phyloP scores from a whole-genome alignment of 371 early-diverging fungal genomes.

The Mortierella sp. region DNA sequence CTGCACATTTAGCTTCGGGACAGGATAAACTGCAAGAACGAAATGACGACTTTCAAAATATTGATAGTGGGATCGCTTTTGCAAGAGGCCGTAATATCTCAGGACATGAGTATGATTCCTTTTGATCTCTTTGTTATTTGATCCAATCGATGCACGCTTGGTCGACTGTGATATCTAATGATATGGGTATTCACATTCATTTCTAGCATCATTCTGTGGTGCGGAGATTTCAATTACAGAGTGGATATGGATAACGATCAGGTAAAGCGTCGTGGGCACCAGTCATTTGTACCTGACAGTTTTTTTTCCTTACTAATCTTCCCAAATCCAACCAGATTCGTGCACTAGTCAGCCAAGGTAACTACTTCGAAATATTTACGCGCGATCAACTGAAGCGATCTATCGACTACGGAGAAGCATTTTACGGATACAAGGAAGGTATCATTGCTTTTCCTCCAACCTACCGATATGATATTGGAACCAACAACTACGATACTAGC shows the following conservation, averaged over 20 bases:
- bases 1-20: conserved; percentile 96
- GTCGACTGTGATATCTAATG: no score
- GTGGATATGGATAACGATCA: conserved; percentile 80
- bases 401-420: conserved; percentile 74
- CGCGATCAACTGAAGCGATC: conserved; percentile 76
- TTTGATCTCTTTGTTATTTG: neutral
- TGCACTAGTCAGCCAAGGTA: conserved; percentile 45
- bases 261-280: conserved; percentile 49
- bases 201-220: conserved; percentile 82
- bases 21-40: conserved; percentile 85
- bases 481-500: conserved; percentile 86
- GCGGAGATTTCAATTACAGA: conserved; percentile 94
- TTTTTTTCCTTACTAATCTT: neutral
- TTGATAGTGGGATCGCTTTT: conserved; percentile 81
- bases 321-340: conserved; percentile 18
- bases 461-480: conserved; percentile 93
- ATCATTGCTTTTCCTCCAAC: conserved; percentile 88
- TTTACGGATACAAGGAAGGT: conserved; percentile 88
- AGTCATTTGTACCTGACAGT: neutral
- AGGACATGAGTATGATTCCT: conserved; percentile 74
- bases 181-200: neutral
- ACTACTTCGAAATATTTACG: conserved; percentile 48
- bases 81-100: conserved; percentile 75
- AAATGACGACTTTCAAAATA: conserved; percentile 87
- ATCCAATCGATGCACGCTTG: no score